Evolutionary conservation across 768 basidiomycete genomes (phyloP).

Genomic region (Fomitopsis pulvina): DNA sequence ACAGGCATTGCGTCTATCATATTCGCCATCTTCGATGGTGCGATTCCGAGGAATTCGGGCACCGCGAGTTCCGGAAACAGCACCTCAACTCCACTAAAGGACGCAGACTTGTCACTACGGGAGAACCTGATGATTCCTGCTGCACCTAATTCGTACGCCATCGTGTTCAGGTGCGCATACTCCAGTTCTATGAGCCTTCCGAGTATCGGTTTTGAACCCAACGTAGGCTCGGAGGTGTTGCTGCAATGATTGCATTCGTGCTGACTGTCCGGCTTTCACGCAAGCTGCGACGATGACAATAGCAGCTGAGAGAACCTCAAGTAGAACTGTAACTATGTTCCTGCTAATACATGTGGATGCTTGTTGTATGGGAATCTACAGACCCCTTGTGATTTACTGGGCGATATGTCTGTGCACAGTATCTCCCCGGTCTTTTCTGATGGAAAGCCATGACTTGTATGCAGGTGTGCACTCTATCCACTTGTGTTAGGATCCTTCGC

Average conservation of each 20-base stretch:
- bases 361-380: no score
- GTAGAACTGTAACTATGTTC: no score
- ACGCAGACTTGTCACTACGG: not conserved
- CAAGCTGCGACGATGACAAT: constrained; percentile 36
- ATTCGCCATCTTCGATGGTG: constrained; percentile 71
- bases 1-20: constrained; percentile 81
- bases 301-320: not conserved
- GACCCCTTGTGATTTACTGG: no score
- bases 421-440: no score
- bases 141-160: constrained; percentile 64
- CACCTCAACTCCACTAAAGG: not conserved
- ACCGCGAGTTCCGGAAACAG: not conserved
- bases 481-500: no score
- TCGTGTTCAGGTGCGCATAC: constrained; percentile 68
- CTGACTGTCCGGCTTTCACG: constrained; percentile 49
- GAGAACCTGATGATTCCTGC: constrained; percentile 17
- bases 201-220: not conserved
- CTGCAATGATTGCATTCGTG: constrained; percentile 47
- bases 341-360: no score
- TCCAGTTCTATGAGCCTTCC: not conserved
- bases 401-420: no score
- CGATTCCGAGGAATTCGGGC: not conserved
- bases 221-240: constrained; percentile 49
- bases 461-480: no score
- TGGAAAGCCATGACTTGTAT: no score